A percentile compares a stretch with the other conserved stretches of the same genome.
phyloP scores from a whole-genome alignment of 305 asterid genomes.

The Fraxinus xanthoxyloides region DNA sequence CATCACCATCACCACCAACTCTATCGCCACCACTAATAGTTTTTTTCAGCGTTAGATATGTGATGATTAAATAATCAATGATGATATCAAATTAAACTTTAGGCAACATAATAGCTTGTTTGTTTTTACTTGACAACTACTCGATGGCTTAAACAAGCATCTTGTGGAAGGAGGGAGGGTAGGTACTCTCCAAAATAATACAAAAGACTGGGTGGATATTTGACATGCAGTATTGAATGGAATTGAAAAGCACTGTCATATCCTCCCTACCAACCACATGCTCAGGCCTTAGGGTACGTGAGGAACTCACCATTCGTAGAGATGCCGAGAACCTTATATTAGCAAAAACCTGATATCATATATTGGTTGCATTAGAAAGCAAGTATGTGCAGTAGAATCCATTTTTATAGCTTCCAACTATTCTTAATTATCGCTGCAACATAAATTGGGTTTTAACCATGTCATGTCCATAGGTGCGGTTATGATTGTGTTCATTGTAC shows the following conservation, averaged over 20 bases:
- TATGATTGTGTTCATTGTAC: too few relatives aligned
- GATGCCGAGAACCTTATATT: constrained; percentile 84
- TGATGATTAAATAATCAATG: neutral
- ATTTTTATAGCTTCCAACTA: constrained; percentile 57
- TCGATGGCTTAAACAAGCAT: too few relatives aligned
- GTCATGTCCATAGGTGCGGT: constrained; percentile 88
- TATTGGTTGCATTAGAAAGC: constrained; percentile 8
- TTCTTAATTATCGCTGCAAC: constrained; percentile 71
- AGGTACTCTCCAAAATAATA: neutral
- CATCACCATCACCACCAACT: too few relatives aligned
- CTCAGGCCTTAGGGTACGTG: too few relatives aligned
- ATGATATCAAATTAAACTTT: constrained; percentile 6
- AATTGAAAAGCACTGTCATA: too few relatives aligned
- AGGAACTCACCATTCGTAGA: constrained; percentile 96
- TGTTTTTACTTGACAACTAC: too few relatives aligned
- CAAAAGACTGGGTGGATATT: too few relatives aligned
- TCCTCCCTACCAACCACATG: too few relatives aligned
- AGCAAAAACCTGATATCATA: constrained; percentile 61
- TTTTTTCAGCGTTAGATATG: neutral
- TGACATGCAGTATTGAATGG: too few relatives aligned
- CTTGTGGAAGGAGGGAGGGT: too few relatives aligned
- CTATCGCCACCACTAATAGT: constrained; percentile 59
- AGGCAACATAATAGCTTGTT: too few relatives aligned
- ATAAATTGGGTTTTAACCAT: constrained; percentile 85
- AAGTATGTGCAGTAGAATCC: constrained; percentile 68